These are phyloP conservation scores for Leccinellum rugosiceps DNA, from an alignment of 768 basidiomycete genomes.

Conservation along the genomic window DNA sequence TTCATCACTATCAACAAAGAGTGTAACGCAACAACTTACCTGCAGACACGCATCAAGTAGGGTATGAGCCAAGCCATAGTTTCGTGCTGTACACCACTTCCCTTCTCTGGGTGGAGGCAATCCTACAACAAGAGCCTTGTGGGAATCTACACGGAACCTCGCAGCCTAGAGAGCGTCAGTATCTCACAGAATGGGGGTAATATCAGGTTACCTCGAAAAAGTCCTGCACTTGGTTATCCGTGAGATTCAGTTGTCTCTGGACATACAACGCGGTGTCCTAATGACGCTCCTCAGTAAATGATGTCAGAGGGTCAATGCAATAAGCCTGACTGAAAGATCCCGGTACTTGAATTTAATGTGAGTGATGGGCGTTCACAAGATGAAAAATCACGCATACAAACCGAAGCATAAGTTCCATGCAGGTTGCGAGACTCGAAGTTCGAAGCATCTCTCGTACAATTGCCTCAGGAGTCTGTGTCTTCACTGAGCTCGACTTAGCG, in stretches of 20 bases:
- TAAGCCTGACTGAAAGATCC: slow-evolving; percentile 35
- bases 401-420: slow-evolving; percentile 33
- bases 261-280: slow-evolving; percentile 46
- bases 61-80: slow-evolving; percentile 43
- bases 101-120: slow-evolving; percentile 39
- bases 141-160: slow-evolving; percentile 39
- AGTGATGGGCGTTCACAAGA: not conserved
- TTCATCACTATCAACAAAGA: not conserved
- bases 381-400: slow-evolving; percentile 24
- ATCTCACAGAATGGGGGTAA: not conserved
- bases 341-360: slow-evolving; percentile 33
- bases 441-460: slow-evolving; percentile 36
- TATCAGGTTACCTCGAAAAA: slow-evolving; percentile 39
- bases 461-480: slow-evolving; percentile 41
- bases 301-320: not conserved
- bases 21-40: slow-evolving; percentile 20
- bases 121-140: slow-evolving; percentile 42
- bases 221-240: slow-evolving; percentile 41
- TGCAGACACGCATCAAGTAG: slow-evolving; percentile 35
- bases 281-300: not conserved
- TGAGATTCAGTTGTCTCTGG: slow-evolving; percentile 39
- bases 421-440: slow-evolving; percentile 36
- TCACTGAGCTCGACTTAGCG: slow-evolving; percentile 30
- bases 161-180: slow-evolving; percentile 31
- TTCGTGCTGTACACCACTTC: slow-evolving; percentile 36